Evolutionary conservation across 805 yeast genomes (phyloP).

Genomic region (Sugiyamaella boreocaroliniensis): DNA sequence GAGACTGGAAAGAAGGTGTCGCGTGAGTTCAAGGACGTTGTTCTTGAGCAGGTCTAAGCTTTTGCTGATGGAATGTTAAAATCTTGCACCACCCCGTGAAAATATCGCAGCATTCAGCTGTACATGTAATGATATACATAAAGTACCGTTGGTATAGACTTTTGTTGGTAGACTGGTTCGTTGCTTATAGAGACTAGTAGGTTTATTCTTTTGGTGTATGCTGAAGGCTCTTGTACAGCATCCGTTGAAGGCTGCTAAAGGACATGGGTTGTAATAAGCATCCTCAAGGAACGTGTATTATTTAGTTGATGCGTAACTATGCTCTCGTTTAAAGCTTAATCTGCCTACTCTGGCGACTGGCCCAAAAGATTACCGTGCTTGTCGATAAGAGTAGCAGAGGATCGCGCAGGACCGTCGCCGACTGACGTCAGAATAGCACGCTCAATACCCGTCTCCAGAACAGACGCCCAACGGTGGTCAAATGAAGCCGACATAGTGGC

Average conservation of each 20-base stretch:
- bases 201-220: too few relatives aligned
- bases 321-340: too few relatives aligned
- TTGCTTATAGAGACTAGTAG: background rate
- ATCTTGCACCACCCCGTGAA: background rate
- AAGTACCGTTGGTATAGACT: background rate
- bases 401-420: constrained; percentile 68
- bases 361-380: background rate
- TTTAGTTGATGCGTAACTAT: too few relatives aligned
- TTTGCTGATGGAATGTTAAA: background rate
- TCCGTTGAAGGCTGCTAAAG: too few relatives aligned
- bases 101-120: background rate
- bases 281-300: too few relatives aligned
- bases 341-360: constrained; percentile 19
- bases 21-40: constrained; percentile 95
- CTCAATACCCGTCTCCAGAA: constrained; percentile 64
- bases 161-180: background rate
- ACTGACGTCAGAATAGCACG: constrained; percentile 78
- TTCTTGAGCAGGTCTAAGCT: constrained; percentile 89
- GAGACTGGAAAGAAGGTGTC: constrained; percentile 97
- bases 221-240: too few relatives aligned
- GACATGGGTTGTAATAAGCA: too few relatives aligned
- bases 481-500: constrained; percentile 29
- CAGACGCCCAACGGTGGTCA: constrained; percentile 41
- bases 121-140: background rate
- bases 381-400: background rate